A percentile compares a stretch with the other conserved stretches of the same genome.
Evolutionary conservation across 192 early-diverging fungal genomes (phyloP).

Genomic region (Coemansia pectinata): DNA sequence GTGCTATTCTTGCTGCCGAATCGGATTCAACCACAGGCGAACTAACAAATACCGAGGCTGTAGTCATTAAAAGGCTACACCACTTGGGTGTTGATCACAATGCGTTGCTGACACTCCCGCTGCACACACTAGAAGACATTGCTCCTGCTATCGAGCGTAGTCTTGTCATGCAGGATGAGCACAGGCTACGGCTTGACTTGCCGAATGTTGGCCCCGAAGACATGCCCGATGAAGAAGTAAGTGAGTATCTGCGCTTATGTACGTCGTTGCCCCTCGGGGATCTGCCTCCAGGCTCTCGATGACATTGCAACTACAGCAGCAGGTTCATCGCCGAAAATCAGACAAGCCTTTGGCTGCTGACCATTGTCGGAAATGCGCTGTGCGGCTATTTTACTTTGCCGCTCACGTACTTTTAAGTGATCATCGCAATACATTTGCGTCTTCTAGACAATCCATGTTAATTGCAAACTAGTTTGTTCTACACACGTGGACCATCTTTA

Average conservation of each 20-base stretch:
- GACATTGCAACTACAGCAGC: not conserved
- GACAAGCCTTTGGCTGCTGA: conserved; percentile 8
- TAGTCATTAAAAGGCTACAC: conserved; percentile 8
- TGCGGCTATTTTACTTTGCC: conserved; percentile 8
- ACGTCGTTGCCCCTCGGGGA: not conserved
- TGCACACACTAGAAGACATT: conserved; percentile 24
- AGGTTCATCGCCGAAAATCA: not conserved
- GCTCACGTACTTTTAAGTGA: not conserved
- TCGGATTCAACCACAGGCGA: not conserved
- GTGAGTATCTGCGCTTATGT: not conserved
- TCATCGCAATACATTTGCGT: not conserved
- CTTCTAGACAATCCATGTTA: not conserved
- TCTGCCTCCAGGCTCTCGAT: not conserved
- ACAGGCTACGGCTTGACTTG: conserved; percentile 10
- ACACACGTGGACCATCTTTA: not conserved
- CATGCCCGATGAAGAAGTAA: conserved; percentile 26
- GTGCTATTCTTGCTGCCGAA: conserved; percentile 4
- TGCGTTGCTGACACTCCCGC: conserved; percentile 29
- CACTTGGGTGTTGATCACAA: conserved; percentile 16
- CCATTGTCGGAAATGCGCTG: conserved; percentile 5
- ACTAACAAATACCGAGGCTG: not conserved
- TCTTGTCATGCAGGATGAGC: not conserved
- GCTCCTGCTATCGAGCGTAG: not conserved
- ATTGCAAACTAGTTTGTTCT: not conserved
- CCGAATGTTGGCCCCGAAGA: conserved; percentile 15